Base-by-base conservation (phyloP, 192 early-diverging fungal species). In the Backusella liffmaniae region DNA sequence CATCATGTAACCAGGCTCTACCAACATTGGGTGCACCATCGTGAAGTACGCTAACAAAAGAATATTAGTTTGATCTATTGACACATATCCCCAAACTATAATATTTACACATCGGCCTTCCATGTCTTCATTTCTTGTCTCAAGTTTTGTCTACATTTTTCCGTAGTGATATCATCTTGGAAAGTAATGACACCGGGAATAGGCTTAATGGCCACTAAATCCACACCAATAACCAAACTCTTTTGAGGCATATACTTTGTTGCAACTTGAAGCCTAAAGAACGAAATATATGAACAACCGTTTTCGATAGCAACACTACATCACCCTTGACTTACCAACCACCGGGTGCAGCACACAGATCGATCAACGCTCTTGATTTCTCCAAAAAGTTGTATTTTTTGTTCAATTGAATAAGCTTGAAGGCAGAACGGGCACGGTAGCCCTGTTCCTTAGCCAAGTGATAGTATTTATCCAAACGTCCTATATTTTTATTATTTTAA, bases 361-460 rank as follows among this genome's bases (percentile, higher is more conserved):
- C 98, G 73, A 99, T 94, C 37, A 97, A 86, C 56, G 91, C 91
- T 76, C 92, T 92, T 32, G 97, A 86, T 9, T 93, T 91, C 72
- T 95, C 94, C 30, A 99, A 81, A 81, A 99, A 98, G 86, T 94
- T 94, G 86, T 95, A 99, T 83, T 99, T 98, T 85, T 97, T 97
- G 89, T 99, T 99, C 65, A 99, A 90, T 84, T 99, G 98, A 76
- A 99, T 96, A 53, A 99, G 90, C 90, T 99, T 99, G 91, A 96
- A 99, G 74, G 98, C 98, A 66, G 98, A 97, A 87, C 98, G 96
- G 73, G 98, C 96, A 78, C 97, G 91, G 89, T 96, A 99, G 70
- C 98, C 98, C 82, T 98, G 96, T 80, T 99, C 98, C 88, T 99
- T 99, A 84, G 98, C 98, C 90, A 99, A 92, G 82, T 99, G 94